A percentile compares a stretch with the other conserved stretches of the same genome.
phyloP scores from a whole-genome alignment of 148 eudicot species.

The Arbutus unedo region DNA sequence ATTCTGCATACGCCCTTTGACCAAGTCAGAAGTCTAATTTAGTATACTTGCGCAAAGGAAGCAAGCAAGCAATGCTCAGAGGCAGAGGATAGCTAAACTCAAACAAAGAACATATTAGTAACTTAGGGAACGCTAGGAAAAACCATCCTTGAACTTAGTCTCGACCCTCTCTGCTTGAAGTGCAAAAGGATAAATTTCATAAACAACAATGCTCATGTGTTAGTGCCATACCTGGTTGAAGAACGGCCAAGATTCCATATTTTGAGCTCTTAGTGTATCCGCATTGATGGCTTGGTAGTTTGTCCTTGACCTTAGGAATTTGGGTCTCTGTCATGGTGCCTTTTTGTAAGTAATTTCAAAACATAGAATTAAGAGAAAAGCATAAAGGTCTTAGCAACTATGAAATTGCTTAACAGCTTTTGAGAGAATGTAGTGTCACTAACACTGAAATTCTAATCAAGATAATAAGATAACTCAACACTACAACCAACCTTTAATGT shows the following conservation, averaged over 20 bases:
- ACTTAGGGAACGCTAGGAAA: too few relatives aligned
- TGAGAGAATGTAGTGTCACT: not conserved
- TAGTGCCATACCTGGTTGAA: conserved; percentile 38
- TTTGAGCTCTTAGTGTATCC: conserved; percentile 51
- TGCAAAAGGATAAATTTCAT: not conserved
- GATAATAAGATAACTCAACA: not conserved
- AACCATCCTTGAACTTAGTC: not conserved
- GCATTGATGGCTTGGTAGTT: conserved; percentile 51
- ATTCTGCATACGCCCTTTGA: too few relatives aligned
- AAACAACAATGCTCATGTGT: conserved; percentile 2
- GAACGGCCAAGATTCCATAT: conserved; percentile 52
- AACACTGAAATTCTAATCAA: not conserved
- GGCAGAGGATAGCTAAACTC: too few relatives aligned
- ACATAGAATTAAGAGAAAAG: not conserved
- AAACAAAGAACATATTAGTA: too few relatives aligned
- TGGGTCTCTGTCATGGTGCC: conserved; percentile 36
- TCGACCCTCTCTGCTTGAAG: not conserved
- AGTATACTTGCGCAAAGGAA: too few relatives aligned
- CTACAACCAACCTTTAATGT: not conserved
- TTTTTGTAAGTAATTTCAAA: conserved; percentile 14
- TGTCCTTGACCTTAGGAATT: conserved; percentile 40
- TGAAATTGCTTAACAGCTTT: not conserved
- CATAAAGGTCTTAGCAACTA: not conserved
- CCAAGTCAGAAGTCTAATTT: too few relatives aligned
- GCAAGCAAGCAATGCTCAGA: too few relatives aligned